Evolutionary conservation across 2,329 filamentous ascomycete species (phyloP).

Genomic region (Colletotrichum sp.): DNA sequence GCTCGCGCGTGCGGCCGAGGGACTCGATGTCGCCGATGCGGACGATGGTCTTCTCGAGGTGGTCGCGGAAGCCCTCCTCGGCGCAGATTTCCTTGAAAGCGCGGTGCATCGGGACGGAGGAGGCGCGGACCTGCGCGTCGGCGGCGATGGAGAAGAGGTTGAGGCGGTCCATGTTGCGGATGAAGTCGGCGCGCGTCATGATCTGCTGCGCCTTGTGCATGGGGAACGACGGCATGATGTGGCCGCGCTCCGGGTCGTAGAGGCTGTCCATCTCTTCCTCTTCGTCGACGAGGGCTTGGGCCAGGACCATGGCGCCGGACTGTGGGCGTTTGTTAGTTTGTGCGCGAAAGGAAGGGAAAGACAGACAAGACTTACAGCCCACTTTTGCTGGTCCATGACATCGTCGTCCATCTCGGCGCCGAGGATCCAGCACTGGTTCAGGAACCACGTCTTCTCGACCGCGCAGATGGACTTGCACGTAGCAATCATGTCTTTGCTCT

Average conservation of each 20-base stretch:
- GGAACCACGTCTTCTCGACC: conserved; percentile 76
- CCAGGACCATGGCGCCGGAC: conserved; percentile 92
- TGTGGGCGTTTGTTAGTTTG: conserved; percentile 32
- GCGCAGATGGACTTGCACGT: conserved; percentile 78
- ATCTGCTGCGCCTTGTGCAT: conserved; percentile 86
- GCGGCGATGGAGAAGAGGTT: conserved; percentile 96
- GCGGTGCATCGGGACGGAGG: conserved; percentile 94
- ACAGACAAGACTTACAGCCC: conserved; percentile 67
- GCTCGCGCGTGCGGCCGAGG: conserved; percentile 88
- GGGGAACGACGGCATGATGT: conserved; percentile 40
- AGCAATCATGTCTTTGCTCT: conserved; percentile 77
- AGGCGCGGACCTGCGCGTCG: conserved; percentile 84
- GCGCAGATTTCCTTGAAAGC: conserved; percentile 87
- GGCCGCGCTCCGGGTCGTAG: conserved; percentile 17
- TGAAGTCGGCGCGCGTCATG: conserved; percentile 96
- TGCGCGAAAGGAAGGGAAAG: neutral
- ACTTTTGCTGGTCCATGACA: conserved; percentile 98
- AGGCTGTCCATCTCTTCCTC: conserved; percentile 60
- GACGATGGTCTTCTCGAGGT: conserved; percentile 56
- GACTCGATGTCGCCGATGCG: conserved; percentile 94
- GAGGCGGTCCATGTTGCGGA: conserved; percentile 87
- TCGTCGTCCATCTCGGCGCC: conserved; percentile 88
- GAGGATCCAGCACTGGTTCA: conserved; percentile 78
- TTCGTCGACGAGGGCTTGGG: conserved; percentile 86
- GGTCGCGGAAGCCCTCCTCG: conserved; percentile 59